These are phyloP conservation scores for Fusarium acutatum DNA, from an alignment of 2,329 filamentous ascomycete species.

Conservation along the genomic window DNA sequence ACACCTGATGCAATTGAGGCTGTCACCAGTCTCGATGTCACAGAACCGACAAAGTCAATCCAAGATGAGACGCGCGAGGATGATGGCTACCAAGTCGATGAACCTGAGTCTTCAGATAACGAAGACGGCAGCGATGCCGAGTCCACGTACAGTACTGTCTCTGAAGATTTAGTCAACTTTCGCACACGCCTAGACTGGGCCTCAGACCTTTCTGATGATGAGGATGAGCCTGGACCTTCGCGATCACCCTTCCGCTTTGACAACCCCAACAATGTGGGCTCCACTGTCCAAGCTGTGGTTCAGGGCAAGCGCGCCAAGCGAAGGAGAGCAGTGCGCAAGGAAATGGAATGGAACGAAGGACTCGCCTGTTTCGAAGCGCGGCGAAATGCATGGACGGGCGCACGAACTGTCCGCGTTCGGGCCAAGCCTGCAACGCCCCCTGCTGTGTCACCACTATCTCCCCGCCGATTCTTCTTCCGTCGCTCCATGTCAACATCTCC, in stretches of 20 bases:
- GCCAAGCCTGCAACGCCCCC: conserved; percentile 54
- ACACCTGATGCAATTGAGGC: background rate
- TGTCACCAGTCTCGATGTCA: conserved; percentile 11
- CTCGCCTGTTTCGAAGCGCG: conserved; percentile 80
- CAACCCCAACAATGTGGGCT: conserved; percentile 57
- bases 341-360: conserved; percentile 82
- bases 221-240: conserved; percentile 50
- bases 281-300: conserved; percentile 51
- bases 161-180: conserved; percentile 62
- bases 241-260: conserved; percentile 62
- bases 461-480: conserved; percentile 61
- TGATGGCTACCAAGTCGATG: conserved; percentile 48
- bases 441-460: conserved; percentile 55
- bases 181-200: conserved; percentile 63
- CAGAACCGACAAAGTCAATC: conserved; percentile 22
- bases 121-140: conserved; percentile 47
- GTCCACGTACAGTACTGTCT: conserved; percentile 66
- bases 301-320: conserved; percentile 63
- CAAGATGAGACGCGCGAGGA: conserved; percentile 49
- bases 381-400: conserved; percentile 87
- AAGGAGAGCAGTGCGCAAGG: conserved; percentile 66
- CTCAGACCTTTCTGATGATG: conserved; percentile 65
- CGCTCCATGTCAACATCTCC: conserved; percentile 55
- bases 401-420: conserved; percentile 66
- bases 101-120: conserved; percentile 48